Percentiles rank a stretch among this genome's conserved stretches.
These are phyloP conservation scores for Salix exigua DNA, from an alignment of 345 rosid genomes.

Conservation along the genomic window DNA sequence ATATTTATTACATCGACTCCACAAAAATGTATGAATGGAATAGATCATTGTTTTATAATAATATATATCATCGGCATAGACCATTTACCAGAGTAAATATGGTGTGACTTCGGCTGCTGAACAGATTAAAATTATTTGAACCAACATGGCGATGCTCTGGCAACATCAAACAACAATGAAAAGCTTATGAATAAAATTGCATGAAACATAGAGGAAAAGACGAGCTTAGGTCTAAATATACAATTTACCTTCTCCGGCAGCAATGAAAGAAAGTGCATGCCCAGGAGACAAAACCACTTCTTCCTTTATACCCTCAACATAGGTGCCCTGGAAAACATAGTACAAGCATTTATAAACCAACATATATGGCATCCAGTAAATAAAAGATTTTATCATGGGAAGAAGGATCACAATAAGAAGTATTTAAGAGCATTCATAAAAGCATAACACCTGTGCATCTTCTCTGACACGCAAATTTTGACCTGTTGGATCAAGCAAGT, in stretches of 20 bases:
- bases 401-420: not conserved
- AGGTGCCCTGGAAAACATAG: slow-evolving; percentile 67
- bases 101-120: slow-evolving; percentile 99
- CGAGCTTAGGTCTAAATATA: not conserved
- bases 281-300: slow-evolving; percentile 99
- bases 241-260: slow-evolving; percentile 93
- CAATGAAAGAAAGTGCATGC: slow-evolving; percentile 94
- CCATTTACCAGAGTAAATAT: slow-evolving; percentile 82
- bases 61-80: not conserved
- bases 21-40: not conserved
- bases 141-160: slow-evolving; percentile 99
- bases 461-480: slow-evolving; percentile 99
- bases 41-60: not conserved
- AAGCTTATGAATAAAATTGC: slow-evolving; percentile 6
- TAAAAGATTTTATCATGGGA: not conserved
- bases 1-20: not conserved
- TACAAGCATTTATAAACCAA: not conserved
- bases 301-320: slow-evolving; percentile 98
- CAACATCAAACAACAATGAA: slow-evolving; percentile 21
- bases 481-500: slow-evolving; percentile 97
- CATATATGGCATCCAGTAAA: not conserved
- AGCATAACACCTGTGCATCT: slow-evolving; percentile 84
- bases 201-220: not conserved
- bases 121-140: slow-evolving; percentile 92
- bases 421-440: not conserved